phyloP scores from a whole-genome alignment of 2,329 filamentous ascomycete species.

The Cladobotryum mycophilum region DNA sequence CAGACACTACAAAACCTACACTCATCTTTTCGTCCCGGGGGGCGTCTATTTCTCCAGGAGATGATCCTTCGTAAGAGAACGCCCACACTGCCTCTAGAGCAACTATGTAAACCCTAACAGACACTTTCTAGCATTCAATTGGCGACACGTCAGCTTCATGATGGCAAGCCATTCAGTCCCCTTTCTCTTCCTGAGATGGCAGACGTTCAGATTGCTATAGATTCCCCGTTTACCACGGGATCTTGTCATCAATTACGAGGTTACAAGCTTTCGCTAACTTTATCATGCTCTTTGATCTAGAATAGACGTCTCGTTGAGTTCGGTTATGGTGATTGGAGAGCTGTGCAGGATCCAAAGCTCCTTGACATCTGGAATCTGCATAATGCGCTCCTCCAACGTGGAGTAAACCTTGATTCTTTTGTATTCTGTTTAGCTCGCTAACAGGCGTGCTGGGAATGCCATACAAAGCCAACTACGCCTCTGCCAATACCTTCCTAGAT shows the following conservation, averaged over 20 bases:
- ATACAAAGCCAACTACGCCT: constrained; percentile 32
- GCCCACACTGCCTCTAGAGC: neutral
- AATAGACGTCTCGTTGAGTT: neutral
- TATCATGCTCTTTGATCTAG: neutral
- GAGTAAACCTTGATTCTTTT: constrained; percentile 26
- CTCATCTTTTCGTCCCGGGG: constrained; percentile 1
- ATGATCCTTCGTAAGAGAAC: constrained; percentile 13
- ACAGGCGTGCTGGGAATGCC: constrained; percentile 25
- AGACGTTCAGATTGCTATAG: constrained; percentile 7
- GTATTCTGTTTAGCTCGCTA: constrained; percentile 27
- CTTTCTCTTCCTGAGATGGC: neutral
- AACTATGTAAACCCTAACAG: too few relatives aligned
- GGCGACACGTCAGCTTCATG: neutral
- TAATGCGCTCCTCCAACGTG: constrained; percentile 4
- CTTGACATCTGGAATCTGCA: constrained; percentile 29
- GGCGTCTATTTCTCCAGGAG: constrained; percentile 6
- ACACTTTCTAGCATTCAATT: neutral
- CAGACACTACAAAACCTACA: neutral
- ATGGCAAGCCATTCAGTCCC: too few relatives aligned
- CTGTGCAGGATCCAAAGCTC: constrained; percentile 22
- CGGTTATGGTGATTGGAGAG: constrained; percentile 20
- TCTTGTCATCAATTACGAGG: constrained; percentile 7
- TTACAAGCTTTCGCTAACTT: neutral
- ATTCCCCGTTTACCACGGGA: too few relatives aligned
- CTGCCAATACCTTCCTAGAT: constrained; percentile 34